Evolutionary conservation across 1,139 yeast genomes (phyloP), one percentile per base, ranked within the genome.

Genomic region (Saccharomyces hybrid): DNA sequence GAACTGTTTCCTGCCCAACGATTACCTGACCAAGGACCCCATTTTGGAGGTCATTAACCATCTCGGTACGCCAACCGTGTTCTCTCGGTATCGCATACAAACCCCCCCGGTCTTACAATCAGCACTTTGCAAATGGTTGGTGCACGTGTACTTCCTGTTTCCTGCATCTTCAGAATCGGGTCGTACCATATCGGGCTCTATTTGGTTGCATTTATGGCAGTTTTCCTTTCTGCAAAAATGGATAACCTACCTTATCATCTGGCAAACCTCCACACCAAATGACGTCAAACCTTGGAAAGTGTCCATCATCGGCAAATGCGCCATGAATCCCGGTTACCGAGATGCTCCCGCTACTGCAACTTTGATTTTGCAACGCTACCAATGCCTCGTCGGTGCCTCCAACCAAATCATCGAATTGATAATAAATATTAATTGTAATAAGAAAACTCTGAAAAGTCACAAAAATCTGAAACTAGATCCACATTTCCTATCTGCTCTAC

Each of bases 201-300:
- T 76, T 11, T 66, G 80, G 54, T 71, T 78, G 58, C 73, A 75
- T 29, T 68, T 73, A 46, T 69, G 81, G 58, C 74, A 76, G 50
- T 77, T 70, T 56, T 81, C 78, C 56, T 74, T 69, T 52, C 64
- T 76, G 42, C 74, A 82, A 34, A 71, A 72, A 1, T 72, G 74
- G 65, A 63, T 77, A 3, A 74, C 81, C 11, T 76, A 75, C 52
- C 57, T 80, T n/a, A 61, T 80, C 14, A 67, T 75, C 47, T 62
- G 78, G 54, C 58, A 74, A 0, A 68, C 79, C 0, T 65, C 64
- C 13, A 58, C 59, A 1, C 59, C 62, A 4, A 64, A 66, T 23
- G 64, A 65, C 29, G 73, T 78, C n/a, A 74, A 69, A 48, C 66
- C 59, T 5, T 68, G 70, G 70, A 63, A 64, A 46, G 48, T 67